phyloP scores from a whole-genome alignment of 768 basidiomycete species.

The Ephemerocybe angulata region DNA sequence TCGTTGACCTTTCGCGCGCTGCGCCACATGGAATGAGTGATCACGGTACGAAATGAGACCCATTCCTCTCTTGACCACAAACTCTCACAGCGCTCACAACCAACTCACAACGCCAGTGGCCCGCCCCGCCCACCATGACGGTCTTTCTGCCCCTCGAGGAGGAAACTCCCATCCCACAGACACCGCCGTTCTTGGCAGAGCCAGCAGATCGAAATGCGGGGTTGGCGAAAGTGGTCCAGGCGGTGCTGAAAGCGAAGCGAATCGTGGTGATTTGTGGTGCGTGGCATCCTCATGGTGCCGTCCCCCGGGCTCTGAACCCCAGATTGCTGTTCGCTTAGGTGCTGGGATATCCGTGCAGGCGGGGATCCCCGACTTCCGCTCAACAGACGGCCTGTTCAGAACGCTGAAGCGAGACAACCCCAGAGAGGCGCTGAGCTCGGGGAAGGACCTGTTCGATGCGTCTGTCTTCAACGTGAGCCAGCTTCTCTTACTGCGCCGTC shows the following conservation, averaged over 20 bases:
- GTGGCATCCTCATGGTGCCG: constrained; percentile 26
- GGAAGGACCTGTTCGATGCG: constrained; percentile 88
- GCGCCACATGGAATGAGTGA: not conserved
- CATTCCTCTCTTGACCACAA: constrained; percentile 1
- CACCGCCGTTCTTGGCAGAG: constrained; percentile 53
- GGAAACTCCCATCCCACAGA: constrained; percentile 41
- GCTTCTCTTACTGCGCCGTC: not conserved
- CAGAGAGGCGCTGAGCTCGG: constrained; percentile 62
- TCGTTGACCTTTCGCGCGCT: constrained; percentile 2
- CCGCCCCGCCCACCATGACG: constrained; percentile 44
- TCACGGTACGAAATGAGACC: not conserved
- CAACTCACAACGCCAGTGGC: not conserved
- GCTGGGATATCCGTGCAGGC: constrained; percentile 87
- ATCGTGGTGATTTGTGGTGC: constrained; percentile 85
- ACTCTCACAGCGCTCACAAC: not conserved
- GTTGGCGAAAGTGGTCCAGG: constrained; percentile 51
- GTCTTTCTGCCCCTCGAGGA: constrained; percentile 59
- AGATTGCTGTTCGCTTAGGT: constrained; percentile 39
- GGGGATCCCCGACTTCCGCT: constrained; percentile 89
- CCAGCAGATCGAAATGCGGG: constrained; percentile 45
- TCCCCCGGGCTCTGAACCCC: constrained; percentile 4
- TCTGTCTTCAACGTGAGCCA: constrained; percentile 78
- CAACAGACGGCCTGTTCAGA: constrained; percentile 75
- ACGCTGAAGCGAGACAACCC: constrained; percentile 76
- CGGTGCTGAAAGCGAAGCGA: constrained; percentile 74